Percentiles rank a stretch among this genome's conserved stretches.
phyloP scores from a whole-genome alignment of 768 basidiomycete species.

The Lactarius akahatsu region DNA sequence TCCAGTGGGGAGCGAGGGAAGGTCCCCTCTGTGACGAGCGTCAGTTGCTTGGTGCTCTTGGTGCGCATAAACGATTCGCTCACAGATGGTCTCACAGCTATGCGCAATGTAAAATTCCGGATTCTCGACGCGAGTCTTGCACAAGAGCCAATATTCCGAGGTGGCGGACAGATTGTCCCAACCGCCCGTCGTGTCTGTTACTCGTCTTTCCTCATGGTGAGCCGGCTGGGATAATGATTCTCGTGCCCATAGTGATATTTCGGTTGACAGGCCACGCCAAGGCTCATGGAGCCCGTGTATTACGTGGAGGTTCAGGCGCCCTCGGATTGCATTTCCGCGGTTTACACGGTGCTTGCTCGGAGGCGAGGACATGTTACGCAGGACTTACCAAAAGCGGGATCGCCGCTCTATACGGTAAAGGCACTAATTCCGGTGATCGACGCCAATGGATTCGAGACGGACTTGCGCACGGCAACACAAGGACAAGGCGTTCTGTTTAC shows the following conservation, averaged over 20 bases:
- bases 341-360: conserved; percentile 97
- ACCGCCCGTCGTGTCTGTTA: conserved; percentile 99
- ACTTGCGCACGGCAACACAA: conserved; percentile 94
- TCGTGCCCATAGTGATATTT: neutral
- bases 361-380: conserved; percentile 99
- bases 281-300: conserved; percentile 96
- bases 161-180: conserved; percentile 97
- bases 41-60: conserved; percentile 47
- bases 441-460: conserved; percentile 98
- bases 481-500: conserved; percentile 99
- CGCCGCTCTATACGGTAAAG: conserved; percentile 96
- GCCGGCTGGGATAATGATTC: conserved; percentile 32
- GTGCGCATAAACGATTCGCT: conserved; percentile 14
- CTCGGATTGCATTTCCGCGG: conserved; percentile 97
- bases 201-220: conserved; percentile 96
- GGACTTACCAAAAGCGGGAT: conserved; percentile 97
- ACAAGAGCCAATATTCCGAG: conserved; percentile 95
- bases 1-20: conserved; percentile 99
- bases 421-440: conserved; percentile 98
- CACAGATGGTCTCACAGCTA: conserved; percentile 53
- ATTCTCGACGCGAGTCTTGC: conserved; percentile 90
- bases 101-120: conserved; percentile 98
- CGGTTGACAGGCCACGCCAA: conserved; percentile 75
- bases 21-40: conserved; percentile 98
- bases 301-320: conserved; percentile 99